phyloP scores from a whole-genome alignment of 1,284 basidiomycete species.

The Malassezia equina region DNA sequence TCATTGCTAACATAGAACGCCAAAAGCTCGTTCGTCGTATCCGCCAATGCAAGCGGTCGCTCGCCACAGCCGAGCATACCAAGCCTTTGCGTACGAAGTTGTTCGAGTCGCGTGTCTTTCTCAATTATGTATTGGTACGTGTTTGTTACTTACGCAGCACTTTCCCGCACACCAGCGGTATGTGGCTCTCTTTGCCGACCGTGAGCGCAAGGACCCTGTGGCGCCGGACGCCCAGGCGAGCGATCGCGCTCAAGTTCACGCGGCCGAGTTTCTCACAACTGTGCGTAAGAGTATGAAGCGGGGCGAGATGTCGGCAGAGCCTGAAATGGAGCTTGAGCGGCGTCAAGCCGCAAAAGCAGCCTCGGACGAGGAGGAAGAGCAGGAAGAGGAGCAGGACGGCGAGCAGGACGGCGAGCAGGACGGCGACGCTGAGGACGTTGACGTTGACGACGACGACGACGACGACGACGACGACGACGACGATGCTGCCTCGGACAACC shows the following conservation, averaged over 20 bases:
- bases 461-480: neutral
- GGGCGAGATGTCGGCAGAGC: constrained; percentile 10
- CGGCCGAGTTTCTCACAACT: constrained; percentile 9
- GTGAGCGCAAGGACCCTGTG: neutral
- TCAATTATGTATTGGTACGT: constrained; percentile 17
- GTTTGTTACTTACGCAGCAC: neutral
- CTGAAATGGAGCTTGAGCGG: constrained; percentile 11
- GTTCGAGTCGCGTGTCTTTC: constrained; percentile 6
- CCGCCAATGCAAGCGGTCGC: constrained; percentile 5
- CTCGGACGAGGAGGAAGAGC: neutral
- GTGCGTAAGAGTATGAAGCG: constrained; percentile 13
- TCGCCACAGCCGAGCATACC: neutral
- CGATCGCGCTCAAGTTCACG: constrained; percentile 9
- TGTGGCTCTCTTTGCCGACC: constrained; percentile 12
- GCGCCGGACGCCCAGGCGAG: constrained; percentile 1
- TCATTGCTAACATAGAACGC: constrained; percentile 2
- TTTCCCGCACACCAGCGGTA: constrained; percentile 15
- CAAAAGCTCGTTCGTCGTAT: constrained; percentile 15
- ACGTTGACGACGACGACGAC: neutral
- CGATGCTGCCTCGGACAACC: constrained; percentile 1
- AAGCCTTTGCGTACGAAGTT: neutral
- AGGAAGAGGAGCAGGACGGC: neutral
- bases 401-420: neutral
- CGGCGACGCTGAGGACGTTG: neutral
- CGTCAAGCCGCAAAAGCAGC: neutral